These are phyloP conservation scores for Tulasnella sp. DNA, from an alignment of 768 basidiomycete genomes.

Conservation along the genomic window DNA sequence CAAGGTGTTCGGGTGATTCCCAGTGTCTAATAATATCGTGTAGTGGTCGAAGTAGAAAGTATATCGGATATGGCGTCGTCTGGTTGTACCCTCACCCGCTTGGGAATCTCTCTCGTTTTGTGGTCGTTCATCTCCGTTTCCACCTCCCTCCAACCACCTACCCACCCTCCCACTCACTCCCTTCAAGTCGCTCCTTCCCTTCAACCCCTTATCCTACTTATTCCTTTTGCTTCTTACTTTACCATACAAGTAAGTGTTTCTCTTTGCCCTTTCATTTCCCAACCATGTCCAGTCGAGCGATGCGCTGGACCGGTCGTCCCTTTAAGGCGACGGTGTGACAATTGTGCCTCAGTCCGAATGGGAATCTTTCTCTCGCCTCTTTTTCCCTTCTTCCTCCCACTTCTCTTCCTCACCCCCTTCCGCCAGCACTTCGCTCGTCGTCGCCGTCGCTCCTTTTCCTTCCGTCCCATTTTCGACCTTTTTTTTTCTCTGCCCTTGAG, in stretches of 20 bases:
- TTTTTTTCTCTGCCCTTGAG: not conserved
- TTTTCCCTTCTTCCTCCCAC: not conserved
- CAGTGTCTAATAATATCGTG: not conserved
- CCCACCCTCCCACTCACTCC: not conserved
- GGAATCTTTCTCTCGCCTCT: slow-evolving; percentile 1
- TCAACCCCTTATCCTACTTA: not conserved
- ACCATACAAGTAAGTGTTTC: not conserved
- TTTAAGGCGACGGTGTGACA: not conserved
- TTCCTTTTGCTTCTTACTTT: not conserved
- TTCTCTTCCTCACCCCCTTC: not conserved
- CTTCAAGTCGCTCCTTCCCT: not conserved
- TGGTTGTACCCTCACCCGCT: not conserved
- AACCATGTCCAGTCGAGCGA: not conserved
- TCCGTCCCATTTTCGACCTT: not conserved
- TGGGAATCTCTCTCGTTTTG: slow-evolving; percentile 1
- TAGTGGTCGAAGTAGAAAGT: not conserved
- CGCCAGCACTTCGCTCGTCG: slow-evolving; percentile 8
- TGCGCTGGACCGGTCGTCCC: not conserved
- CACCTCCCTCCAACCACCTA: not conserved
- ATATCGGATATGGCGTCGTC: not conserved
- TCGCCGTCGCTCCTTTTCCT: slow-evolving; percentile 10
- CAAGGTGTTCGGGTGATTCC: not conserved
- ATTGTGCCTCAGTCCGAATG: not conserved
- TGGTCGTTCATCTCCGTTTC: slow-evolving; percentile 3
- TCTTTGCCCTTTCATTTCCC: not conserved